Conservation (phyloP, 225 moss, liverwort and hornwort genomes). For the Lunularia cruciata region DNA sequence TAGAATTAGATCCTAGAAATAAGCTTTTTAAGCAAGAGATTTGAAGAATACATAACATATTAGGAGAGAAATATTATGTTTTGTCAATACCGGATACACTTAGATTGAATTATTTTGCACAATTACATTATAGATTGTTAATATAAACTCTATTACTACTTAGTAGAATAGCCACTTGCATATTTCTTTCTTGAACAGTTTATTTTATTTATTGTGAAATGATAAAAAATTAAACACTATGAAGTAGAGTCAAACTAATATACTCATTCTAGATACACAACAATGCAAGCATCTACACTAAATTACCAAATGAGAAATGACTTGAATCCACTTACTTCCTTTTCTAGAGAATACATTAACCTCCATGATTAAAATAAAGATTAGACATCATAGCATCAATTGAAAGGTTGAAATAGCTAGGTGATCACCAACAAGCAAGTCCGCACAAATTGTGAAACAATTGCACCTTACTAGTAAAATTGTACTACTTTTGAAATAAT, state of each 20-base stretch:
- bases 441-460: slow-evolving; percentile 98
- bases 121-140: slow-evolving; percentile 2
- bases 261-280: too few relatives aligned
- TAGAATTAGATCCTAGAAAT: background rate
- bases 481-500: slow-evolving; percentile 96
- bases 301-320: too few relatives aligned
- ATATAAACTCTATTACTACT: background rate
- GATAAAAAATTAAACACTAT: too few relatives aligned
- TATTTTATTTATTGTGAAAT: too few relatives aligned
- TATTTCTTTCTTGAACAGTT: too few relatives aligned
- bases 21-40: background rate
- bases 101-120: slow-evolving; percentile 63
- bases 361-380: too few relatives aligned
- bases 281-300: too few relatives aligned
- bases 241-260: too few relatives aligned
- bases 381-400: slow-evolving; percentile 88
- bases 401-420: slow-evolving; percentile 98
- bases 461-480: slow-evolving; percentile 90
- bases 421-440: slow-evolving; percentile 97
- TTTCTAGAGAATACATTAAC: too few relatives aligned
- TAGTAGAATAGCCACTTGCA: too few relatives aligned
- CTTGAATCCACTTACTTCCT: too few relatives aligned
- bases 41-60: slow-evolving; percentile 32
- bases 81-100: slow-evolving; percentile 93
- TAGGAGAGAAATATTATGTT: slow-evolving; percentile 81